Evolutionary conservation across 2,329 filamentous ascomycete species (phyloP).

Genomic region (Sporothrix pseudoabietina): DNA sequence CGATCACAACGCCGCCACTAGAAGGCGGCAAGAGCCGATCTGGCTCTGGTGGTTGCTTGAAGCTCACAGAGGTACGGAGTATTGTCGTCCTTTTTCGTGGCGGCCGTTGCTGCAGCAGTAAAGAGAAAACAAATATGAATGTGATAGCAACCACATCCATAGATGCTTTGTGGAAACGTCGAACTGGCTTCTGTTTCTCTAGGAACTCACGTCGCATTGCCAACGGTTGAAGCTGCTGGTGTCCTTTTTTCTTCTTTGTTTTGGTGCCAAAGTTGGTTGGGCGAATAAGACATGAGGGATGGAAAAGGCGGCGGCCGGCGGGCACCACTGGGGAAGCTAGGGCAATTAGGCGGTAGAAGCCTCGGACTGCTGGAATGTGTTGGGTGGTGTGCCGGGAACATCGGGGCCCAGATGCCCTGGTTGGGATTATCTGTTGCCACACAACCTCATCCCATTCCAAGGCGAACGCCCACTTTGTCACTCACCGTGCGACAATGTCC

Average conservation of each 20-base stretch:
- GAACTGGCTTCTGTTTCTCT: neutral
- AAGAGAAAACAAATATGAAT: too few species aligned
- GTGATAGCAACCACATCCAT: neutral
- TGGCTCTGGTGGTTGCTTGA: neutral
- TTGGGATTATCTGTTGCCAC: neutral
- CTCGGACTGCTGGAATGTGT: slow-evolving; percentile 17
- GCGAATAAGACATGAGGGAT: slow-evolving; percentile 4
- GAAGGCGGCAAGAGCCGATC: slow-evolving; percentile 14
- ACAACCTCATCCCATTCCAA: slow-evolving; percentile 1
- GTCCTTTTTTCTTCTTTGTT: slow-evolving; percentile 18
- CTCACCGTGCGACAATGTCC: neutral
- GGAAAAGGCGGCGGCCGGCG: neutral
- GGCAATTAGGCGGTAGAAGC: neutral
- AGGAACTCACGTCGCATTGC: neutral
- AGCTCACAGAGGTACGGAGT: neutral
- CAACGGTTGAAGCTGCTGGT: neutral
- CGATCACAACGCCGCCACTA: slow-evolving; percentile 12
- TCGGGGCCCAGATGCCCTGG: neutral
- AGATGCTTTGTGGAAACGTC: neutral
- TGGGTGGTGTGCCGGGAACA: neutral
- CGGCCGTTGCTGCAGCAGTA: neutral
- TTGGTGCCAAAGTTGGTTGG: slow-evolving; percentile 6
- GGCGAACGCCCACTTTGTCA: neutral
- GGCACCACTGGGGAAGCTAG: neutral
- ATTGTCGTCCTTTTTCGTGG: neutral